Evolutionary conservation across 805 yeast genomes (phyloP).

Genomic region (Brettanomyces anomalus): DNA sequence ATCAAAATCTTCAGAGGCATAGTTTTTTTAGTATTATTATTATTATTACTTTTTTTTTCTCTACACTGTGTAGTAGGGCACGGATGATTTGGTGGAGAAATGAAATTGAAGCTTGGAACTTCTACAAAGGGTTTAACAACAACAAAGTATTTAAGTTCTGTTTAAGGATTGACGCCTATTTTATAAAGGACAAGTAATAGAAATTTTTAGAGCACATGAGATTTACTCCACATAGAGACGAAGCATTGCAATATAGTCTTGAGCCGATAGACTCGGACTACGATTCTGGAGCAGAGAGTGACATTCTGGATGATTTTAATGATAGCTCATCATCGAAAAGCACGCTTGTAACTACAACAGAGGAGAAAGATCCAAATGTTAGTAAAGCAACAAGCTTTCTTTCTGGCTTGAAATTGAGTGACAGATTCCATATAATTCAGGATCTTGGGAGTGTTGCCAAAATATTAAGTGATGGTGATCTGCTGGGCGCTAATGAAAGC

Average conservation of each 20-base stretch:
- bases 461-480: not conserved
- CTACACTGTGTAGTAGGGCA: too few species aligned
- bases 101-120: too few species aligned
- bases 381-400: conserved; percentile 3
- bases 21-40: too few species aligned
- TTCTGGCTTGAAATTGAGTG: conserved; percentile 1
- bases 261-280: conserved; percentile 19
- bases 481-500: not conserved
- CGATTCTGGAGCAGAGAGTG: conserved; percentile 17
- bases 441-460: not conserved
- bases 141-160: too few species aligned
- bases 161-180: too few species aligned
- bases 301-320: conserved; percentile 7
- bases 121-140: too few species aligned
- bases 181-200: too few species aligned
- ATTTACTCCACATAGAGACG: conserved; percentile 21
- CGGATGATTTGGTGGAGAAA: too few species aligned
- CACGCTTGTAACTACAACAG: conserved; percentile 1
- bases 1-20: too few species aligned
- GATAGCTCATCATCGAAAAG: not conserved
- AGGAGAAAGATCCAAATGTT: conserved; percentile 4
- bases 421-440: conserved; percentile 3
- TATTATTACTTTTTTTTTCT: too few species aligned
- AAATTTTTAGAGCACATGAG: conserved; percentile 15
- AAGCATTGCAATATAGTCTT: conserved; percentile 11